Evolutionary conservation across 2,329 filamentous ascomycete genomes (phyloP), one percentile per base, ranked within the genome.

Genomic region (Fusarium sublunatum): DNA sequence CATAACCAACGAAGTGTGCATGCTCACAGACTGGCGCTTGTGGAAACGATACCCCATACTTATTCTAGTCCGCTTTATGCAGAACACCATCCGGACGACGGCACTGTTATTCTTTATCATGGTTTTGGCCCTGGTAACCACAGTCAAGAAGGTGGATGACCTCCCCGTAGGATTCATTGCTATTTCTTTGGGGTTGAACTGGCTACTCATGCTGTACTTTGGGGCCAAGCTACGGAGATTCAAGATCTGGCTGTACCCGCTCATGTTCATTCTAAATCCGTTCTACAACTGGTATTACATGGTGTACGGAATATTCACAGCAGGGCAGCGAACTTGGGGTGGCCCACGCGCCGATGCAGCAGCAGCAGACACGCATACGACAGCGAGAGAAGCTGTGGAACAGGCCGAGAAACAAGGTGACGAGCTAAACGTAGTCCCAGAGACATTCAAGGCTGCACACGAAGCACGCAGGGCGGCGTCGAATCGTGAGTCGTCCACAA

Each of bases 251-350:
- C 82, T 98, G 6, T 98, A 98, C 74, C 94, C 94, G 0, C 71
- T 98, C 62, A 97, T 98, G 93, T 98, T 97, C 74, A 79, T 97
- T 42, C 76, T 97, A 63, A 98, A 97, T 73, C 94, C 95, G 1
- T 96, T 98, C 73, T 93, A 97, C 83, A 98, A 98, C 77, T 98
- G 94, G 94, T 86, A 92, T 56, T 98, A 98, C 79, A 97, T 97
- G 91, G 90, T 97, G 3, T 97, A 97, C 75, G 93, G 93, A 40
- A 96, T 97, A 68, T 95, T 96, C 76, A 97, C 94, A 1, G 93
- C 93, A 28, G 93, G 93, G 19, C 92, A 97, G 75, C 86, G 94
- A 65, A 98, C 94, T 2, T 99, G 95, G 94, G 94, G 94, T 66
- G 94, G 94, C 0, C 95, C 94, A 10, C 86, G 94, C 70, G 93